Base-by-base conservation (phyloP, 108 stramenopile species). In the Cyclotella distinguenda region DNA sequence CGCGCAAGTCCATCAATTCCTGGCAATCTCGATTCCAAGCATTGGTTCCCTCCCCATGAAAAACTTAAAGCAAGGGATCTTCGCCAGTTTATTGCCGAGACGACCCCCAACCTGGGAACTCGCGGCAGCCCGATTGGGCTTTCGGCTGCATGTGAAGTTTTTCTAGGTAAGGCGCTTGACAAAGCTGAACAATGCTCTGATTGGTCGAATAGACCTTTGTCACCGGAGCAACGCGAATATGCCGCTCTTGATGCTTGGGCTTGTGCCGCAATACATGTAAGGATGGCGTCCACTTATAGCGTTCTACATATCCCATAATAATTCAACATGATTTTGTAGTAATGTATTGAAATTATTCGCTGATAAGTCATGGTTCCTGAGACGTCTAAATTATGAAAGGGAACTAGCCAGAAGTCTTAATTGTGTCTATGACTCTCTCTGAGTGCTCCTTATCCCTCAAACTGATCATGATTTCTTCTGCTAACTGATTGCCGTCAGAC, bases 221-320 rank as follows among this genome's bases (percentile, higher is more conserved):
- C 83, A 15, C 61, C 47, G 9, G 61, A 68, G 35, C 89, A 90
- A 49, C 78, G 83, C 47, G 72, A 78, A 32, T 90, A 90, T 63
- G 89, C 86, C 26, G 74, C 85, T 15, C 64, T 90, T 34, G 89
- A 90, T 72, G 89, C 89, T 1, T 87, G 84, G 84, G 81, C 82
- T 2, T 85, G 84, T 66, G 84, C 70, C 26, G 86, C 77, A 26
- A 79, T 89, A 27, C 70, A 87, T 51, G 48, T 74, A 44, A 68
- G 57, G 55, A 56, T 79, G 22, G 58, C 63, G 34, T 23, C 54
- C 6, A 36, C 54, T 21, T 35, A 55, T 36, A 25, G 19, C 19
- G 34, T 55, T 1, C 36, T 55, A 18, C 54, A 32, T 13, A 34
- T 16, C 4, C 54, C 54, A 19, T 55, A 55, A 50, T 26, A 26